Conservation (phyloP, 257 asterid genomes). For the Solanum sitiens region DNA sequence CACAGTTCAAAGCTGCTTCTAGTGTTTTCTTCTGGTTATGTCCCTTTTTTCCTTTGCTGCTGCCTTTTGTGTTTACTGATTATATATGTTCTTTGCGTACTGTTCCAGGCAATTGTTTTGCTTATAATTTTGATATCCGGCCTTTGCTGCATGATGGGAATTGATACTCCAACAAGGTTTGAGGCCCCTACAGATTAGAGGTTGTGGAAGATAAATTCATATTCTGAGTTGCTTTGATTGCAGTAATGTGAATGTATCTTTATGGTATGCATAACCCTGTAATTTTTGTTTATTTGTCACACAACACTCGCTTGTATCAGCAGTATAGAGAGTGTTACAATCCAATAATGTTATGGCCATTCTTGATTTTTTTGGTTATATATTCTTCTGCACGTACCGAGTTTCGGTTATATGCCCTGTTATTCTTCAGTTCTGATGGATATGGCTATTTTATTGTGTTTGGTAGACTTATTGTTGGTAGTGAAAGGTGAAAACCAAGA, state of each 20-base stretch:
- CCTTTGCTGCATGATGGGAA: conserved; percentile 98
- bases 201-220: not conserved
- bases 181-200: conserved; percentile 62
- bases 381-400: not conserved
- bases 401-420: not conserved
- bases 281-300: conserved; percentile 5
- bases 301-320: not conserved
- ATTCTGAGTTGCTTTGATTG: not conserved
- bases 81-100: not conserved
- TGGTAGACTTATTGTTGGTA: not conserved
- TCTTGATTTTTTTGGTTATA: not conserved
- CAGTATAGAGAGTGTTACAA: not conserved
- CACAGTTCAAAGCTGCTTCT: not conserved
- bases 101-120: conserved; percentile 75
- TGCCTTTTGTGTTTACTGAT: not conserved
- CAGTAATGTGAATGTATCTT: not conserved
- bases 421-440: not conserved
- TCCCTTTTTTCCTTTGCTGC: not conserved
- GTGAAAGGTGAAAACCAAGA: not conserved
- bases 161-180: conserved; percentile 95
- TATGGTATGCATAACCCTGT: conserved; percentile 1
- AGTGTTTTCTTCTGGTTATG: not conserved
- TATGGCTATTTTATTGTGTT: not conserved
- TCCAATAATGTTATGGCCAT: not conserved
- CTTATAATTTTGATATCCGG: conserved; percentile 87